Conservation (phyloP, 2,329 filamentous ascomycete species). For the Alternaria ventricosa region DNA sequence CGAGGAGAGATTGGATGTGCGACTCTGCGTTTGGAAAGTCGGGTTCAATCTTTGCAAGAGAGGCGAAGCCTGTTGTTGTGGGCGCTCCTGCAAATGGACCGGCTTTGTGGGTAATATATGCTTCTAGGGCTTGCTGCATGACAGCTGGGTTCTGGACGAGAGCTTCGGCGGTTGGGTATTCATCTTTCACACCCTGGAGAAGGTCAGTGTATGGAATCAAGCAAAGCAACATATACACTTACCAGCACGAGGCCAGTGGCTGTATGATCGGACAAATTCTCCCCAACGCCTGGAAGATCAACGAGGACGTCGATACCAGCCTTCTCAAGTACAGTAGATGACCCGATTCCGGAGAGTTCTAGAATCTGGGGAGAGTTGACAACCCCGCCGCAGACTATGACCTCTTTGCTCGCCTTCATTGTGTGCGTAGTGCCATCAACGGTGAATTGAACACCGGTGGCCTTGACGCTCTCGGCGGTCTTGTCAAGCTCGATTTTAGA, state of each 20-base stretch:
- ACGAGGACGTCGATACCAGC: slow-evolving; percentile 38
- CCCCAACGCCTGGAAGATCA: slow-evolving; percentile 40
- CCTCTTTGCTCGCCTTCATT: slow-evolving; percentile 38
- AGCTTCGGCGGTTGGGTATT: slow-evolving; percentile 35
- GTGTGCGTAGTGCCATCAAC: slow-evolving; percentile 42
- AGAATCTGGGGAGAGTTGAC: slow-evolving; percentile 42
- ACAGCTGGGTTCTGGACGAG: slow-evolving; percentile 24
- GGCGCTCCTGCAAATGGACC: slow-evolving; percentile 35
- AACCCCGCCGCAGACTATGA: slow-evolving; percentile 37
- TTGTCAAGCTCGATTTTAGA: slow-evolving; percentile 56
- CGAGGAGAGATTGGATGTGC: slow-evolving; percentile 28
- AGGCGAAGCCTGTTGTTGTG: slow-evolving; percentile 34
- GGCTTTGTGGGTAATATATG: slow-evolving; percentile 35
- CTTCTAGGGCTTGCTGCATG: slow-evolving; percentile 35
- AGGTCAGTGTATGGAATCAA: background rate
- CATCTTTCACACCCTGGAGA: slow-evolving; percentile 32
- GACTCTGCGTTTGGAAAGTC: slow-evolving; percentile 24
- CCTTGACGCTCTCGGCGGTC: slow-evolving; percentile 50
- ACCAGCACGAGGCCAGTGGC: slow-evolving; percentile 27
- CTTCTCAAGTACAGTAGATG: slow-evolving; percentile 29
- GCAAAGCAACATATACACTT: background rate
- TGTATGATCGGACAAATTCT: slow-evolving; percentile 47
- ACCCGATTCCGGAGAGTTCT: slow-evolving; percentile 43
- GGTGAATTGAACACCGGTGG: slow-evolving; percentile 46
- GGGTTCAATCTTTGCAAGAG: slow-evolving; percentile 27